A percentile compares a stretch with the other conserved stretches of the same genome.
phyloP scores from a whole-genome alignment of 208 protist species.

The Leishmania mexicana region DNA sequence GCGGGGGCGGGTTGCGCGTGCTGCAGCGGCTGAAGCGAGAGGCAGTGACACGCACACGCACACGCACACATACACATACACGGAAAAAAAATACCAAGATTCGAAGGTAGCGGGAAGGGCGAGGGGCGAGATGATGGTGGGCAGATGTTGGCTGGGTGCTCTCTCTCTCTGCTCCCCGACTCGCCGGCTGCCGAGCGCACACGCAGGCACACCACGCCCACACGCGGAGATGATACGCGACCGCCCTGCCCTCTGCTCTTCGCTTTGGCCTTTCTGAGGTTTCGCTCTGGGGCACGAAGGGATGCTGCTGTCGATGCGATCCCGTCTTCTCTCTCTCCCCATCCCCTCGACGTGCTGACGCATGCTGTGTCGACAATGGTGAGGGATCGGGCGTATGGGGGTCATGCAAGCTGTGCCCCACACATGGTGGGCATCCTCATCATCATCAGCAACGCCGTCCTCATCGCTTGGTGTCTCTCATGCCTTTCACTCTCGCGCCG shows the following conservation, averaged over 20 bases:
- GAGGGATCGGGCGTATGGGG: neutral
- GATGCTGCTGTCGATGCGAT: neutral
- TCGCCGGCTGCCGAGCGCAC: neutral
- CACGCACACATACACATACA: neutral
- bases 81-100: neutral
- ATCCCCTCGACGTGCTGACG: neutral
- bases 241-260: too few species aligned
- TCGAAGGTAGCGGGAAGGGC: neutral
- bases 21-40: neutral
- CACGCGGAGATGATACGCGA: too few species aligned
- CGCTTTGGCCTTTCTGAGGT: neutral
- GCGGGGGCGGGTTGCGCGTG: neutral
- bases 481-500: neutral
- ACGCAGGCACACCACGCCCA: neutral
- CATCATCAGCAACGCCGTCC: neutral
- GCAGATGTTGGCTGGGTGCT: neutral
- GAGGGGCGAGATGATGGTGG: neutral
- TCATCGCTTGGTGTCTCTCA: neutral
- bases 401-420: neutral
- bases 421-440: neutral
- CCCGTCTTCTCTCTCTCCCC: neutral
- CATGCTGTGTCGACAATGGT: neutral
- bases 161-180: neutral
- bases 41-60: neutral
- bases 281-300: neutral